Base-by-base conservation (phyloP, 179 eudicot genomes). In the Corrigiola litoralis region DNA sequence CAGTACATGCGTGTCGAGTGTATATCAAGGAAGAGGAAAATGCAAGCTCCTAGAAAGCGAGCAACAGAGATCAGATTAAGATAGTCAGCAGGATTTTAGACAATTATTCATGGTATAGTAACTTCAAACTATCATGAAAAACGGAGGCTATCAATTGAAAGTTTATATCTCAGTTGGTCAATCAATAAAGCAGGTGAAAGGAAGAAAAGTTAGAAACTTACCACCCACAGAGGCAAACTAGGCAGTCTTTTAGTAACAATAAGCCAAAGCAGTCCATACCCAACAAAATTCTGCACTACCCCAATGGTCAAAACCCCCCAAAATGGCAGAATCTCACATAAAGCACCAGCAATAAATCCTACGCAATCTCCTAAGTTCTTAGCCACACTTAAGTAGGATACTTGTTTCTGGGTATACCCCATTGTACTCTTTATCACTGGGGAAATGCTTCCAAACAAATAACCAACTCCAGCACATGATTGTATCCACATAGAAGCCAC, bases 401-500 rank as follows among this genome's bases (percentile, higher is more conserved):
- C 28, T 55, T 86, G 84, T 50, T 44, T 80, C 57, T 84, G 92
- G 52, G 82, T 82, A 46, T 80, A 86, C 56, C 73, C 68, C 71
- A 86, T 56, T 32, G 79, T 70, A 29, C 76, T 76, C 66, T 86
- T 86, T 1, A 86, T 78, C 12, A 68, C 67, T 9, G 92, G 92
- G 1, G 92, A 86, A 17, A 86, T 76, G 66, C 92, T 86, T 13
- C 92, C 92, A 61, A 86, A 86, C 37, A 86, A 12, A 40, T 86
- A 86, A 6, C 89, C 92, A 60, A 87, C 50, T 0, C 92, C 92
- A 11, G 82, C 89, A 53, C 80, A 80, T 2, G 87, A 81, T 72
- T 86, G 87, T 10, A 84, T 66, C 89, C 89, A 86, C 89, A 86
- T 86, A 78, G 86, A 86, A 0, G 86, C 87, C 51, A 86, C 92